Evolutionary conservation across 306 rosid genomes (phyloP).

Genomic region (Quillaja saponaria): DNA sequence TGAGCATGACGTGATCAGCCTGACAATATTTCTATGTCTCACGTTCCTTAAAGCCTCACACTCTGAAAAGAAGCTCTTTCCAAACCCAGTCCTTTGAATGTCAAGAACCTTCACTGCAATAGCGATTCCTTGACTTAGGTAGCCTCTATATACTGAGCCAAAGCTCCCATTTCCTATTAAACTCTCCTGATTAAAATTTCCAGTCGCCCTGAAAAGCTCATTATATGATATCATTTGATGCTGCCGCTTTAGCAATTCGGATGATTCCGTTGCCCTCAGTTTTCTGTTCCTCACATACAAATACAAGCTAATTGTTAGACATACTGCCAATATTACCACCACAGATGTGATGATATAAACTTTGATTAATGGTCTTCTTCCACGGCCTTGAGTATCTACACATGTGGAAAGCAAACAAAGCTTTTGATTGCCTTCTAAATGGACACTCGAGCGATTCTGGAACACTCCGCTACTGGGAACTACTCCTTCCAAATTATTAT

Average conservation of each 20-base stretch:
- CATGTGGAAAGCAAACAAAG: constrained; percentile 50
- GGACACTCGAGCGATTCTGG: constrained; percentile 38
- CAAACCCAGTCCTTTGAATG: constrained; percentile 37
- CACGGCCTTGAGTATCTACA: constrained; percentile 9
- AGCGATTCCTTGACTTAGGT: constrained; percentile 38
- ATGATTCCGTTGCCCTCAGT: constrained; percentile 17
- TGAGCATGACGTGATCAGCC: constrained; percentile 71
- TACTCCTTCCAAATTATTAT: constrained; percentile 61
- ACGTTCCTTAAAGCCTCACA: constrained; percentile 63
- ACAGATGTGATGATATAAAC: constrained; percentile 26
- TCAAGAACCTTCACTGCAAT: constrained; percentile 75
- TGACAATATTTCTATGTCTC: constrained; percentile 72
- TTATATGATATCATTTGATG: constrained; percentile 54
- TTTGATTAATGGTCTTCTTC: constrained; percentile 30
- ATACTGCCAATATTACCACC: constrained; percentile 30
- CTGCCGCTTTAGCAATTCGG: constrained; percentile 31
- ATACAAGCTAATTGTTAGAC: constrained; percentile 35
- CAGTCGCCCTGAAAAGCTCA: constrained; percentile 62
- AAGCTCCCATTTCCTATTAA: constrained; percentile 64
- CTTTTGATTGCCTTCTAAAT: constrained; percentile 63
- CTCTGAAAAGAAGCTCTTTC: constrained; percentile 74
- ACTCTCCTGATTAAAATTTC: constrained; percentile 44
- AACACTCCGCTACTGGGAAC: constrained; percentile 61
- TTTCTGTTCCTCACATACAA: constrained; percentile 38
- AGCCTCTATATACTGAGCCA: constrained; percentile 68